phyloP scores from a whole-genome alignment of 768 basidiomycete genomes.

The Roridomyces roridus region DNA sequence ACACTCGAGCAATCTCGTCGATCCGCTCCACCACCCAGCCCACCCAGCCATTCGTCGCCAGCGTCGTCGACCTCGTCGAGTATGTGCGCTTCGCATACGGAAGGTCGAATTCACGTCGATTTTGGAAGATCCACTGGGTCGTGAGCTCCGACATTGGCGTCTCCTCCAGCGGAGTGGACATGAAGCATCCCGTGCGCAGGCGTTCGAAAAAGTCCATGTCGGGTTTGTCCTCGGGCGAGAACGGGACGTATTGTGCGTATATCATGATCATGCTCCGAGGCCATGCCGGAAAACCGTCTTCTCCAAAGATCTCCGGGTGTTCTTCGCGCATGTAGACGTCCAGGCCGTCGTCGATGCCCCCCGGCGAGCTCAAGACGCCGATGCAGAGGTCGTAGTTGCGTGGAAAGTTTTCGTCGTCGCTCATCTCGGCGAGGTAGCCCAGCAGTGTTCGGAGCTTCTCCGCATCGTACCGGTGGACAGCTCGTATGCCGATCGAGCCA shows the following conservation, averaged over 20 bases:
- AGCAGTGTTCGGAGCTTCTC: conserved; percentile 5
- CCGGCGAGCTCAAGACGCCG: conserved; percentile 13
- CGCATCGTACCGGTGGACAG: conserved; percentile 11
- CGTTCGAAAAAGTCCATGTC: conserved; percentile 9
- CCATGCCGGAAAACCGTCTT: too few relatives aligned
- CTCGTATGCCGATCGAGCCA: conserved; percentile 11
- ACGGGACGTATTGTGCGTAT: conserved; percentile 5
- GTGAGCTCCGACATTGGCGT: conserved; percentile 6
- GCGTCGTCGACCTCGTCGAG: background rate
- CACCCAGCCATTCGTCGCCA: conserved; percentile 18
- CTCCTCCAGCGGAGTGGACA: conserved; percentile 2
- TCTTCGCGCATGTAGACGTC: conserved; percentile 1
- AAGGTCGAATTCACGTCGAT: conserved; percentile 7
- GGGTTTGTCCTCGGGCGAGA: conserved; percentile 8
- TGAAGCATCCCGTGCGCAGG: background rate
- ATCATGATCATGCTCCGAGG: conserved; percentile 14
- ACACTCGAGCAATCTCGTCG: conserved; percentile 8
- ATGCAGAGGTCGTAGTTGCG: conserved; percentile 15
- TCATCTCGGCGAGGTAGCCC: conserved; percentile 14
- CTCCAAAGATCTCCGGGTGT: conserved; percentile 1
- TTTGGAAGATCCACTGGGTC: conserved; percentile 13
- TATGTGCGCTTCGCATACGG: conserved; percentile 12
- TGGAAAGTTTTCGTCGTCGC: conserved; percentile 6
- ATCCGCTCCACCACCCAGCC: conserved; percentile 17
- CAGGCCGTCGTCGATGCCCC: conserved; percentile 9